Evolutionary conservation across 768 basidiomycete genomes (phyloP), one percentile per base, ranked within the genome.

Genomic region (Serendipita vermifera): DNA sequence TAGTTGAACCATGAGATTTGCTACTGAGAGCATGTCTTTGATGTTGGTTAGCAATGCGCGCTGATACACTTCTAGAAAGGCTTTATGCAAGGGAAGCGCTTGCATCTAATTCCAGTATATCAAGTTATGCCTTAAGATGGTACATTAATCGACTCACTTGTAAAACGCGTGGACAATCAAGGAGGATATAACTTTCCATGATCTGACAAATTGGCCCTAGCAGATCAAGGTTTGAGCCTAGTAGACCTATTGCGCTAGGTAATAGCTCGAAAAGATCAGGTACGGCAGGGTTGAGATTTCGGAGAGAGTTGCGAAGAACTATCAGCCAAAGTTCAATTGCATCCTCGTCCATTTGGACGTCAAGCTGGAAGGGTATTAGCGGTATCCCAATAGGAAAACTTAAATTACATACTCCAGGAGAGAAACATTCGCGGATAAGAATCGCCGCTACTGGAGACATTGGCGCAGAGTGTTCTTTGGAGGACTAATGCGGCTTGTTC

Each of bases 131-230:
- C 33, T n/a, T n/a, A n/a, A n/a, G n/a, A n/a, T n/a, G n/a, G 27
- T 7, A n/a, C 31, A 53, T 20, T 3, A 24, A 6, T 27, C 11
- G 20, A 63, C 71, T 57, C 59, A 87, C 89, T 72, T 82, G 77
- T 43, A 90, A 66, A 57, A 92, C 73, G 7, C 69, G 63, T 15
- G 68, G 58, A 0, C 79, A 78, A 66, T 87, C 84, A 15, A 87
- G 72, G n/a, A 94, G 66, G 58, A 87, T 70, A 65, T 91, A 93
- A 3, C 84, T 82, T 64, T 89, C 85, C 22, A 88, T 62, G 56
- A 92, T 78, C 57, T 69, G 71, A 15, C 78, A 78, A 26, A 82
- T 75, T 55, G 74, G 81, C 13, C 85, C 85, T 17, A 91, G 70
- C 20, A 89, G 67, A 61, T 92, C 89, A 39, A 88, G 69, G 59